Conservation (phyloP, 805 yeast genomes). For the Wickerhamomyces rabaulensis region DNA sequence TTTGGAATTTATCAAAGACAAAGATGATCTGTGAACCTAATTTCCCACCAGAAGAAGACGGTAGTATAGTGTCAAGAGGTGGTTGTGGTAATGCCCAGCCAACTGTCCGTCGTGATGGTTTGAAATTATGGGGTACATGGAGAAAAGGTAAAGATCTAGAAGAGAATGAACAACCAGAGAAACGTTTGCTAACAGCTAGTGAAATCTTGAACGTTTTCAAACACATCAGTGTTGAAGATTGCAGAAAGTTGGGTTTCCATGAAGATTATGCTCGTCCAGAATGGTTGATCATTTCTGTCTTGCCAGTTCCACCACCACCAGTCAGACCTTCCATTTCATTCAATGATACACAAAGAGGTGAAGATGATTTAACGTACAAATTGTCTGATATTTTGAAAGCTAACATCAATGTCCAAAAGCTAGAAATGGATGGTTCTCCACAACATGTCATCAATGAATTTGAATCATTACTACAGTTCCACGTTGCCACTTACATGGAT, state of each 20-base stretch:
- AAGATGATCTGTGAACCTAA: conserved; percentile 96
- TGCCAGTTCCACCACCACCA: conserved; percentile 99
- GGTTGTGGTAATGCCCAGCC: conserved; percentile 99
- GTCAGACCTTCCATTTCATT: conserved; percentile 98
- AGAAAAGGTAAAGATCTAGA: conserved; percentile 72
- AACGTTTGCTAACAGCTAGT: conserved; percentile 78
- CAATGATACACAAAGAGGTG: conserved; percentile 97
- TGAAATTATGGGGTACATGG: conserved; percentile 98
- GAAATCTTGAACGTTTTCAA: conserved; percentile 89
- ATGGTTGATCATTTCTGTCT: conserved; percentile 95
- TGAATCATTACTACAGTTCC: conserved; percentile 92
- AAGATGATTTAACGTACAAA: conserved; percentile 97
- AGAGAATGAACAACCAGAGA: conserved; percentile 89
- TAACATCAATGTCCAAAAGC: conserved; percentile 91
- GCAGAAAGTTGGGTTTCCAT: conserved; percentile 77
- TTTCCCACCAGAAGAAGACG: conserved; percentile 58
- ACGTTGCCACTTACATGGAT: conserved; percentile 99
- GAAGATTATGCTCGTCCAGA: conserved; percentile 98
- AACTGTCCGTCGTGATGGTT: conserved; percentile 89
- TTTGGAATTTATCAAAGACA: conserved; percentile 88
- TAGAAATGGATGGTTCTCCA: conserved; percentile 98
- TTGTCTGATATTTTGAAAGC: conserved; percentile 96
- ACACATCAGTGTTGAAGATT: conserved; percentile 84
- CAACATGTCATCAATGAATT: conserved; percentile 97
- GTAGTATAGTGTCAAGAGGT: conserved; percentile 63